These are phyloP conservation scores for Chaetomium strumarium DNA, from an alignment of 2,329 filamentous ascomycete species.

Conservation along the genomic window DNA sequence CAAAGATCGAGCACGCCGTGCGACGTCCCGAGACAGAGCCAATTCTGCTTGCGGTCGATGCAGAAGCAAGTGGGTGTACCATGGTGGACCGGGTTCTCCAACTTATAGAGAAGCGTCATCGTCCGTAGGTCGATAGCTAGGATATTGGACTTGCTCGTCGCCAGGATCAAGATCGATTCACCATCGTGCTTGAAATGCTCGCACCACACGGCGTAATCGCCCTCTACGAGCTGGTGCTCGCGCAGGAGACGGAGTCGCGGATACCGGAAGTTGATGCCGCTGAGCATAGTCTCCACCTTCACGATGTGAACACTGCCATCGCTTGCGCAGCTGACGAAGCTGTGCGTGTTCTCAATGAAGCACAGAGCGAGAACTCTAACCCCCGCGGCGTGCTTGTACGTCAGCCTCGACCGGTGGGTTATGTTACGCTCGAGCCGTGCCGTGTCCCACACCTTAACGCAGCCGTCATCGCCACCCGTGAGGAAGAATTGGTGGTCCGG, in stretches of 20 bases:
- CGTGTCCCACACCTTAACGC: slow-evolving; percentile 90
- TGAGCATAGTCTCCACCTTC: slow-evolving; percentile 57
- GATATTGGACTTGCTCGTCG: slow-evolving; percentile 79
- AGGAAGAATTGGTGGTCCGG: slow-evolving; percentile 94
- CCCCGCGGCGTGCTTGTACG: slow-evolving; percentile 67
- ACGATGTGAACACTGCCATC: slow-evolving; percentile 90
- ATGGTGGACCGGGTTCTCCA: slow-evolving; percentile 86
- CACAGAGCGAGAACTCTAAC: slow-evolving; percentile 74
- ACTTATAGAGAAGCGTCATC: slow-evolving; percentile 73
- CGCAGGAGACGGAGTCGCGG: slow-evolving; percentile 70
- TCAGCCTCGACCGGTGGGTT: slow-evolving; percentile 78
- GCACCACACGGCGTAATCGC: slow-evolving; percentile 80
- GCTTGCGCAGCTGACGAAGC: slow-evolving; percentile 82
- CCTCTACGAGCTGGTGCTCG: slow-evolving; percentile 68
- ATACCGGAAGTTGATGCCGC: slow-evolving; percentile 59
- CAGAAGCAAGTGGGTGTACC: slow-evolving; percentile 89
- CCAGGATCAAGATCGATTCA: slow-evolving; percentile 75
- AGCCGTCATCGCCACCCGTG: slow-evolving; percentile 86
- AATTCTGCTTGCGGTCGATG: slow-evolving; percentile 77
- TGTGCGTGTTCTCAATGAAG: slow-evolving; percentile 91
- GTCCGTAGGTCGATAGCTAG: slow-evolving; percentile 79
- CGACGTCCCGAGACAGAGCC: slow-evolving; percentile 85
- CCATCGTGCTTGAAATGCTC: slow-evolving; percentile 84
- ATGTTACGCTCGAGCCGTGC: slow-evolving; percentile 86
- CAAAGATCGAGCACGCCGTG: slow-evolving; percentile 91